Evolutionary conservation across 345 rosid species (phyloP).

Genomic region (Eucalyptus victrix): DNA sequence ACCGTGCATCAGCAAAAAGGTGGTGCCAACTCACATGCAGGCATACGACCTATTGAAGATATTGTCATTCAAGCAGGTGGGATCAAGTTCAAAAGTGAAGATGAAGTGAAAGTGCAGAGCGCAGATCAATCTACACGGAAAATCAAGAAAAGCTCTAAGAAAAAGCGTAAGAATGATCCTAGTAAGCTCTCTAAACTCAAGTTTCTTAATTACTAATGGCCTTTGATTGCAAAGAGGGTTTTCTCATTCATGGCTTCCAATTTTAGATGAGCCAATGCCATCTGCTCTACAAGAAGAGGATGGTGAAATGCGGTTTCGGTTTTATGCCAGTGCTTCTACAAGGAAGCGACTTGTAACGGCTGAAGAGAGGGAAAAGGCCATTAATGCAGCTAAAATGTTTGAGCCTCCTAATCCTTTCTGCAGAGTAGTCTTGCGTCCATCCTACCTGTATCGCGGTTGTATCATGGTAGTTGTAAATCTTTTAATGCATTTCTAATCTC

Average conservation of each 20-base stretch:
- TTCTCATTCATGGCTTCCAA: neutral
- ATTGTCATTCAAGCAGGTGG: neutral
- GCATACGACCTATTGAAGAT: neutral
- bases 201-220: neutral
- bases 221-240: neutral
- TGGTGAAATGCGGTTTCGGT: neutral
- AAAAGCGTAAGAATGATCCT: slow-evolving; percentile 1
- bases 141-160: neutral
- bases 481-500: neutral
- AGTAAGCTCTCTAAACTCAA: slow-evolving; percentile 1
- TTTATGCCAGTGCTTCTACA: slow-evolving; percentile 8
- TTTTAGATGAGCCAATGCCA: neutral
- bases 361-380: slow-evolving; percentile 15
- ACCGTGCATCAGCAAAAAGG: neutral
- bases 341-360: slow-evolving; percentile 6
- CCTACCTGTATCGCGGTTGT: neutral
- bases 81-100: neutral
- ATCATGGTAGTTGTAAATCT: slow-evolving; percentile 1
- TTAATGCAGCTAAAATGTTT: slow-evolving; percentile 11
- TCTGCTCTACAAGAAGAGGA: neutral
- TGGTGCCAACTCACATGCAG: neutral
- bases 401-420: slow-evolving; percentile 25
- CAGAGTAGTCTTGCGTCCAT: slow-evolving; percentile 10
- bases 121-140: neutral
- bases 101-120: neutral